These are phyloP conservation scores for Begonia loranthoides DNA, from an alignment of 306 rosid genomes.

Conservation along the genomic window DNA sequence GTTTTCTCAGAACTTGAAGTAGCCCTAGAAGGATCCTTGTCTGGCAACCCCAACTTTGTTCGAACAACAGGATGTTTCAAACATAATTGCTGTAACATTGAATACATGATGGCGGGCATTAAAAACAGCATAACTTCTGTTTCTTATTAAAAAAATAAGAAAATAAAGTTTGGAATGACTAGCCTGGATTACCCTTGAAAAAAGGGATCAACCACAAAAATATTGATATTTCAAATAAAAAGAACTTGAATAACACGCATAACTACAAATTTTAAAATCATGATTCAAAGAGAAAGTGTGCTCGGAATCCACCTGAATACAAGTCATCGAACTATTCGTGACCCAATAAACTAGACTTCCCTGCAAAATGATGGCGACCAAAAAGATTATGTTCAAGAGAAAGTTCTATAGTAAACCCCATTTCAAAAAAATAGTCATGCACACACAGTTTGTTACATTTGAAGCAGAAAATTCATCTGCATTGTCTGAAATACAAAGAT, in stretches of 20 bases:
- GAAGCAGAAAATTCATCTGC: no score
- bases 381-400: no score
- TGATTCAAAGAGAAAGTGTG: background rate
- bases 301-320: slow-evolving; percentile 41
- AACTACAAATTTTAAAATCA: background rate
- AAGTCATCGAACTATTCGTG: slow-evolving; percentile 54
- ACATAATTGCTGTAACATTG: slow-evolving; percentile 51
- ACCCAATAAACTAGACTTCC: slow-evolving; percentile 91
- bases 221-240: background rate
- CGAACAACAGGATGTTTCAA: slow-evolving; percentile 60
- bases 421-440: no score
- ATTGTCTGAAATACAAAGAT: no score
- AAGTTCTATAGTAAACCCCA: no score
- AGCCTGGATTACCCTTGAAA: no score
- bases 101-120: background rate
- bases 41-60: slow-evolving; percentile 49
- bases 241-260: background rate
- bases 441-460: no score
- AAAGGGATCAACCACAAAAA: background rate
- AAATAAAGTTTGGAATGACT: no score
- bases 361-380: slow-evolving; percentile 28
- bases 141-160: background rate
- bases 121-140: background rate
- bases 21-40: slow-evolving; percentile 17
- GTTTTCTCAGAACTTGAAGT: slow-evolving; percentile 15